phyloP scores from a whole-genome alignment of 768 basidiomycete genomes.

The Leccinum imitatum region DNA sequence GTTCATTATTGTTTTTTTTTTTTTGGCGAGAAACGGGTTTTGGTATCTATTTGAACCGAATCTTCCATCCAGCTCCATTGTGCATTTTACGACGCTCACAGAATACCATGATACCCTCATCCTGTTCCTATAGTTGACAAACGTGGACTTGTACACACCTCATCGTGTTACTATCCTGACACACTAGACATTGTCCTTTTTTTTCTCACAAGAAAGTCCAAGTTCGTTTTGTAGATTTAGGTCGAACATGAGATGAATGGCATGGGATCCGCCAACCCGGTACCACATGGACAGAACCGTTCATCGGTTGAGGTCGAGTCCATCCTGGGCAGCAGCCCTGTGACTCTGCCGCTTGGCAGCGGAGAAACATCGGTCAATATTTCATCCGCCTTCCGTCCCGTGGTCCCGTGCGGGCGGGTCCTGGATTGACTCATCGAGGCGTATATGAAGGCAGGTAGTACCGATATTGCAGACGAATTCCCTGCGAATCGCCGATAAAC shows the following conservation, averaged over 20 bases:
- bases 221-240: slow-evolving; percentile 24
- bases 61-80: slow-evolving; percentile 25
- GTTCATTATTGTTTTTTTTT: slow-evolving; percentile 5
- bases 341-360: slow-evolving; percentile 4
- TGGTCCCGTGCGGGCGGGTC: neutral
- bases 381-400: neutral
- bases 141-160: slow-evolving; percentile 25
- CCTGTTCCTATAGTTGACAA: slow-evolving; percentile 29
- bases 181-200: slow-evolving; percentile 15
- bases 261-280: neutral
- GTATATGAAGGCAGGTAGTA: slow-evolving; percentile 1
- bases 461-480: neutral
- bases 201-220: slow-evolving; percentile 9
- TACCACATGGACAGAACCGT: neutral
- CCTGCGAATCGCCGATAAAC: neutral
- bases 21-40: slow-evolving; percentile 21
- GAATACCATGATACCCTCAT: slow-evolving; percentile 38
- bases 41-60: slow-evolving; percentile 32
- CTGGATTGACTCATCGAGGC: neutral
- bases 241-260: slow-evolving; percentile 8
- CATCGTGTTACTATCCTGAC: slow-evolving; percentile 14
- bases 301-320: neutral
- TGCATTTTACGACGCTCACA: slow-evolving; percentile 31
- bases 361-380: slow-evolving; percentile 20
- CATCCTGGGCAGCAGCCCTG: neutral